Evolutionary conservation across 768 basidiomycete species (phyloP), one percentile per base, ranked within the genome.

Genomic region (Zangia roseola): DNA sequence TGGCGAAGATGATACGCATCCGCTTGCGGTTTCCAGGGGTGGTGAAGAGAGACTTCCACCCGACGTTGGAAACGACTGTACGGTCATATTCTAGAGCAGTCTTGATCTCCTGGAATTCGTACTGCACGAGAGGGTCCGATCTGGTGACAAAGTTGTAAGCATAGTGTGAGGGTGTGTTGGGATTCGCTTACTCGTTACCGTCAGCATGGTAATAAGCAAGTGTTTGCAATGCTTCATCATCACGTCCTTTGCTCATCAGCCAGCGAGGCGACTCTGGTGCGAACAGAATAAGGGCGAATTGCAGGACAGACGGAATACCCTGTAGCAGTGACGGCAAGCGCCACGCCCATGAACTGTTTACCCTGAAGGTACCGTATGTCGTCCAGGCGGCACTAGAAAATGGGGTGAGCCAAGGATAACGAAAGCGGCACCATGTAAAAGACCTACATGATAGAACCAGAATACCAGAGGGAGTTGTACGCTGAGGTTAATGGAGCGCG

Each of bases 401-500:
- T 13, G 5, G 10, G 0, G 23, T 45, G 36, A 26, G 34, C 35
- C 9, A 16, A 42, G 12, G 43, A 41, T n/a, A 9, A 16, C 6
- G 8, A 9, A 23, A 14, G 14, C 9, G 10, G 1, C 6, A 31
- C 17, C 19, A 20, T 1, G 19, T 26, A 28, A 51, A 40, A 46
- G 34, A 72, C 80, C 37, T 55, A 84, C 82, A 91, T 61, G 63
- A 91, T 89, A 47, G 88, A 75, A 49, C 91, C 91, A 14, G 85
- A 83, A 64, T 89, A 90, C 89, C 91, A 92, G 52, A 91, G 82
- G 25, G 88, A 85, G 74, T 91, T 89, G 74, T 88, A 90, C 42
- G 82, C 69, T 2, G 87, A 83, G 13, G 88, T 92, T 50, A 94
- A 69, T 28, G 83, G 82, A 13, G 83, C 86, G 56, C 91, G 89